These are phyloP conservation scores for Naganishia onofrii DNA, from an alignment of 768 basidiomycete genomes.

Conservation along the genomic window DNA sequence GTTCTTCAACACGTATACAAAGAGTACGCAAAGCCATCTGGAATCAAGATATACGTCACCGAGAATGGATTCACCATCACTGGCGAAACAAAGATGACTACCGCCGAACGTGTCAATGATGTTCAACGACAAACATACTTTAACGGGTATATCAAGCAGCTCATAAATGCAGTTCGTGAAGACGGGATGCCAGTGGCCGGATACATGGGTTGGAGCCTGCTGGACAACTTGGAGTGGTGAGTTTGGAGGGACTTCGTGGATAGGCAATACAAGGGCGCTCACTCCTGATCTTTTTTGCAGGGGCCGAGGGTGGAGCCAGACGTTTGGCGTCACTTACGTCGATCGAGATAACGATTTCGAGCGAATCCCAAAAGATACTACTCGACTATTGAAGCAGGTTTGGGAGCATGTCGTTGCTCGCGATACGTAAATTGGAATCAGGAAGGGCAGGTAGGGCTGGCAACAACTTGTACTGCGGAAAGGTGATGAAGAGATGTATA, in stretches of 20 bases:
- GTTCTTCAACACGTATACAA: constrained; percentile 43
- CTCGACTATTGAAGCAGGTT: constrained; percentile 34
- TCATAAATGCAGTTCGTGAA: constrained; percentile 38
- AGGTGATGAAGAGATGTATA: too few relatives aligned
- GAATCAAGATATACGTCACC: constrained; percentile 42
- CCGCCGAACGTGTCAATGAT: constrained; percentile 43
- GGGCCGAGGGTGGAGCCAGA: constrained; percentile 20
- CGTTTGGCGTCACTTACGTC: constrained; percentile 39
- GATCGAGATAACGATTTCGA: constrained; percentile 42
- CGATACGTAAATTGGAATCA: too few relatives aligned
- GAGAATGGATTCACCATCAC: constrained; percentile 43
- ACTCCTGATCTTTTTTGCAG: not conserved
- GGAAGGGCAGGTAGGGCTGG: too few relatives aligned
- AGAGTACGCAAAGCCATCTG: constrained; percentile 39
- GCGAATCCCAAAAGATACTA: constrained; percentile 43
- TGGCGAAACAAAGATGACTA: constrained; percentile 36
- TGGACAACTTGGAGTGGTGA: constrained; percentile 34
- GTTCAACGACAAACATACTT: constrained; percentile 41
- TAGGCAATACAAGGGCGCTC: constrained; percentile 29
- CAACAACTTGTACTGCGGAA: too few relatives aligned
- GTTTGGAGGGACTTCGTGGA: constrained; percentile 36
- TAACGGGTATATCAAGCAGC: constrained; percentile 37
- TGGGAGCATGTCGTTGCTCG: constrained; percentile 20
- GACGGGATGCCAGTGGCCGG: constrained; percentile 45
- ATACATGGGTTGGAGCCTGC: constrained; percentile 41